Evolutionary conservation across 306 rosid genomes (phyloP), one percentile per base, ranked within the genome.

Genomic region (Mimosa bimucronata): DNA sequence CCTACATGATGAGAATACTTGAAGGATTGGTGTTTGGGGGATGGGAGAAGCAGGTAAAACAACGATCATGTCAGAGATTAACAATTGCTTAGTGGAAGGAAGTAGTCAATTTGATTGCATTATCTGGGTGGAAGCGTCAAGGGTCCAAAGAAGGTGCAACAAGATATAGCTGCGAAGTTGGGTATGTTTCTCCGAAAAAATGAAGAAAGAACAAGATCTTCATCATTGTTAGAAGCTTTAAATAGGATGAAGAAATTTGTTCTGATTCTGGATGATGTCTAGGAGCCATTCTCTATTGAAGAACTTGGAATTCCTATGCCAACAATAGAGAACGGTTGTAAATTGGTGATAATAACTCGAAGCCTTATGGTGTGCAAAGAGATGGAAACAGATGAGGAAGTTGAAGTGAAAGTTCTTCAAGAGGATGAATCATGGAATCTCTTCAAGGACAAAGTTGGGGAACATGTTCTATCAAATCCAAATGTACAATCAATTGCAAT

Each of bases 1-100:
- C 64, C 34, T 72, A 25, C 19, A 9, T 12, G 8, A 38, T 19
- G 13, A 44, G 0, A 15, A 6, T 3, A 13, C 62, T 1, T 29
- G 30, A 28, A 71, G 61, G 62, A 60, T 79, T 23, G 72, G 41
- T 71, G 52, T 79, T 11, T 60, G 31, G 23, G 72, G 83, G 6
- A 83, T 77, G 79, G 60, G 81, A 7, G 86, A 82, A 1, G 55
- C 66, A 1, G 83, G 86, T 9, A 82, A 83, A 44, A 81, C 84
- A 3, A 81, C 80, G 6, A 42, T 81, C 61, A 66, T 81, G 84
- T 53, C n/a, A 11, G 70, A 66, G 9, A 41, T 81, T 12, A n/a
- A 75, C 29, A 81, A 75, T 55, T 26, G 60, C 57, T 76, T 14
- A 0, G 42, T 81, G 21, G 31, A 74, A 18, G 45, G 21, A n/a